Conservation (phyloP, 2,329 filamentous ascomycete species). For the Sodiomyces alkalinus region DNA sequence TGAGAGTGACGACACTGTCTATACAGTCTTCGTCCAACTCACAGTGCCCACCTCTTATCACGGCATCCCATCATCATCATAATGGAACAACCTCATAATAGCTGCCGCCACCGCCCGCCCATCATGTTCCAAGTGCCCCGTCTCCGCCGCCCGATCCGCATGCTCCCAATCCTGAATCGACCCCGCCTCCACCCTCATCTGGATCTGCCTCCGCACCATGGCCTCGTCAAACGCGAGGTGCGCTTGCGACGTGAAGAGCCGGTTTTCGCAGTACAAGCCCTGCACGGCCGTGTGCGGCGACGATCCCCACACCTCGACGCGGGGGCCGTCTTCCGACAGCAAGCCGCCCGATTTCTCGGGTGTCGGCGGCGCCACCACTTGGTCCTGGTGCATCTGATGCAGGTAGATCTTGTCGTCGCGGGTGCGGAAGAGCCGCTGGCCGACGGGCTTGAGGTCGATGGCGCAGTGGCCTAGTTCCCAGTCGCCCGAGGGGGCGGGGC, state of each 20-base stretch:
- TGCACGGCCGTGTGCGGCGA: constrained; percentile 55
- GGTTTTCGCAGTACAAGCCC: constrained; percentile 52
- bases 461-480: constrained; percentile 62
- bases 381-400: constrained; percentile 71
- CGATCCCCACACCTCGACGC: constrained; percentile 42
- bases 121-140: constrained; percentile 51
- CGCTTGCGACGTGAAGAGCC: constrained; percentile 60
- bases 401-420: constrained; percentile 35
- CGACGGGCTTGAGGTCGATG: constrained; percentile 47
- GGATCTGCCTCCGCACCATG: constrained; percentile 51
- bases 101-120: constrained; percentile 50
- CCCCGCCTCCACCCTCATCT: constrained; percentile 38
- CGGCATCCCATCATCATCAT: constrained; percentile 27
- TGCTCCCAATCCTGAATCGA: constrained; percentile 49
- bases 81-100: constrained; percentile 45
- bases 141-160: constrained; percentile 44
- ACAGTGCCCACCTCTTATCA: too few relatives aligned
- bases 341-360: constrained; percentile 26
- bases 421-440: constrained; percentile 52
- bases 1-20: too few relatives aligned
- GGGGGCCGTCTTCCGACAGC: constrained; percentile 19
- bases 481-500: constrained; percentile 41
- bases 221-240: constrained; percentile 62
- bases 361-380: constrained; percentile 46
- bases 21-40: too few relatives aligned